Conservation (phyloP, 495 filamentous ascomycete species). For the Lentithecium fluviatile region DNA sequence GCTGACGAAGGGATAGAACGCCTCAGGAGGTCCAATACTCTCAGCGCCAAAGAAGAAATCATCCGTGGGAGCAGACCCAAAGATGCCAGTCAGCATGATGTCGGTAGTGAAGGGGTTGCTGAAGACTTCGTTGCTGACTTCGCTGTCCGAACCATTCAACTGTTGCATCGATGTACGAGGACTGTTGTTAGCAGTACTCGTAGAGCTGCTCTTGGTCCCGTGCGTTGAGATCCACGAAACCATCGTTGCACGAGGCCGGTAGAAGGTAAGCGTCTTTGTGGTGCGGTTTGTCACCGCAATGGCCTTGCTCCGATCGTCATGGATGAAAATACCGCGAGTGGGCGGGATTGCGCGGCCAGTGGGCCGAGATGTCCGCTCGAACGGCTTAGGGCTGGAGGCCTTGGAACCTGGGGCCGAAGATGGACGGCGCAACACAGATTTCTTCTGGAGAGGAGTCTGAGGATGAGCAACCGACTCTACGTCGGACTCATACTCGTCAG, state of each 20-base stretch:
- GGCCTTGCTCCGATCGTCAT: conserved; percentile 55
- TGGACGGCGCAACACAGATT: conserved; percentile 57
- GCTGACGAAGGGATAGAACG: conserved; percentile 68
- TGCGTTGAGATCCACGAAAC: not conserved
- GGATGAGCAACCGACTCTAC: conserved; percentile 58
- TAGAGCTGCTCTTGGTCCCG: conserved; percentile 45
- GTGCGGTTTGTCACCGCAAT: conserved; percentile 69
- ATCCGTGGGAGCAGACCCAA: conserved; percentile 45
- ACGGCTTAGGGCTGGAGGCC: conserved; percentile 48
- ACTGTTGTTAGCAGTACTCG: conserved; percentile 55
- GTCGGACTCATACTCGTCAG: conserved; percentile 72
- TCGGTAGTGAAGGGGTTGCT: conserved; percentile 58
- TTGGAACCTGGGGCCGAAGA: conserved; percentile 55
- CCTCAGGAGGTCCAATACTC: conserved; percentile 69
- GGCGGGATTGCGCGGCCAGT: conserved; percentile 36
- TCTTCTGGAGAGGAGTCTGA: conserved; percentile 48
- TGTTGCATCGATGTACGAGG: conserved; percentile 44
- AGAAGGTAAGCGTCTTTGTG: conserved; percentile 71
- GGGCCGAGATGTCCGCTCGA: conserved; percentile 35
- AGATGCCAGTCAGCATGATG: conserved; percentile 70
- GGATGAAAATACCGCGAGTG: conserved; percentile 31
- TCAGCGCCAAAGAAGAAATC: conserved; percentile 61
- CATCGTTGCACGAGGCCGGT: conserved; percentile 41
- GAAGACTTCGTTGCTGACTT: conserved; percentile 48
- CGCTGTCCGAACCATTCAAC: conserved; percentile 55